Conservation (phyloP, 306 rosid species). For the Cucurbita pepo region DNA sequence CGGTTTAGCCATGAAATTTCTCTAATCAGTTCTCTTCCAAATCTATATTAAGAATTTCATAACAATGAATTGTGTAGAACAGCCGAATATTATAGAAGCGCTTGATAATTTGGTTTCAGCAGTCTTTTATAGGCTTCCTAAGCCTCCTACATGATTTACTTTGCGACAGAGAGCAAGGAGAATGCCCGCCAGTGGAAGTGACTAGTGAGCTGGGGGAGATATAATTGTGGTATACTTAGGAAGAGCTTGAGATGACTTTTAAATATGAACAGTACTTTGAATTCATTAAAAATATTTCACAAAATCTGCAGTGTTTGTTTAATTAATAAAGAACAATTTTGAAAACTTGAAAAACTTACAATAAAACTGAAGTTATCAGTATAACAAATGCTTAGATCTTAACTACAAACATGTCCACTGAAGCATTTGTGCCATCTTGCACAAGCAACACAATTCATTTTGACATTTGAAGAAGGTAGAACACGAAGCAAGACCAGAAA, state of each 20-base stretch:
- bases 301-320: too few relatives aligned
- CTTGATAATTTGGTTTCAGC: not conserved
- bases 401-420: not conserved
- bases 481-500: not conserved
- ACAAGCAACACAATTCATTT: not conserved
- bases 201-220: not conserved
- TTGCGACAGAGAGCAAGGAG: not conserved
- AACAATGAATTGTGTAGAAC: not conserved
- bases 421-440: not conserved
- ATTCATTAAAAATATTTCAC: not conserved
- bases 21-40: not conserved
- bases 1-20: not conserved
- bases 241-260: not conserved
- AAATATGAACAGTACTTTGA: not conserved
- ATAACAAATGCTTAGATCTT: not conserved
- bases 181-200: not conserved
- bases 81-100: not conserved
- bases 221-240: not conserved
- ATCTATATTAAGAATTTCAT: not conserved
- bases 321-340: too few relatives aligned
- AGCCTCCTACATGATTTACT: not conserved
- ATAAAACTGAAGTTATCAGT: not conserved
- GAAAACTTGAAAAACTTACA: too few relatives aligned
- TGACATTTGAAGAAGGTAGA: not conserved
- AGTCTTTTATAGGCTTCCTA: not conserved